Evolutionary conservation across 140 eudicot species (phyloP), one percentile per base, ranked within the genome.

Genomic region (Bidens hawaiensis): DNA sequence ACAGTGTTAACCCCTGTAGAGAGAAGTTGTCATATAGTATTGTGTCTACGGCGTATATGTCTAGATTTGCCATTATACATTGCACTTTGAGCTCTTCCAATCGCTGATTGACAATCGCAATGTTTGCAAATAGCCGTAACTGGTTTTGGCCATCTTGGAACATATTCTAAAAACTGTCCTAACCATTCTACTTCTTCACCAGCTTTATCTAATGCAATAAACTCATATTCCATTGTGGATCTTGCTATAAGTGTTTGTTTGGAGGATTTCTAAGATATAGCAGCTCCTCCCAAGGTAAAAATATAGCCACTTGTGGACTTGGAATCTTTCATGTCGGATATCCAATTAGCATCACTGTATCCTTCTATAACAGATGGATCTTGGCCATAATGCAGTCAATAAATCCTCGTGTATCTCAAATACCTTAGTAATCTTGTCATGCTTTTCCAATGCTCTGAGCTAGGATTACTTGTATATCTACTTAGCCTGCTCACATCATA

Each of bases 211-310:
- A 31, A 59, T 2, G 5, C 48, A 27, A 59, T 19, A 34, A 34
- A 31, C 13, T 59, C 30, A 59, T 13, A 59, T 59, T 59, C 12
- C 31, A 59, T 59, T 18, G 16, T 36, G 41, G 41, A 34, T 59
- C 48, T 59, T 18, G 49, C 65, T 59, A 34, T 21, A 33, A 59
- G n/a, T 0, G 43, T 59, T 18, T 36, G 31, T 5, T 34, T 38
- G 6, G 47, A 58, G 7, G 3, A 33, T 18, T 38, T 60, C 21
- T n/a, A n/a, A n/a, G n/a, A n/a, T n/a, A n/a, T n/a, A n/a, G n/a
- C 17, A 58, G 11, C 50, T 19, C 50, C 14, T 11, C 36, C 21
- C 33, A 28, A 28, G 15, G 50, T 38, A 60, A 38, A 52, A 6
- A 60, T 33, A 38, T 60, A 38, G 3, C 33, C 22, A 34, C 34